These are phyloP conservation scores for Fusarium sp. DNA, from an alignment of 2,329 filamentous ascomycete species.

Conservation along the genomic window DNA sequence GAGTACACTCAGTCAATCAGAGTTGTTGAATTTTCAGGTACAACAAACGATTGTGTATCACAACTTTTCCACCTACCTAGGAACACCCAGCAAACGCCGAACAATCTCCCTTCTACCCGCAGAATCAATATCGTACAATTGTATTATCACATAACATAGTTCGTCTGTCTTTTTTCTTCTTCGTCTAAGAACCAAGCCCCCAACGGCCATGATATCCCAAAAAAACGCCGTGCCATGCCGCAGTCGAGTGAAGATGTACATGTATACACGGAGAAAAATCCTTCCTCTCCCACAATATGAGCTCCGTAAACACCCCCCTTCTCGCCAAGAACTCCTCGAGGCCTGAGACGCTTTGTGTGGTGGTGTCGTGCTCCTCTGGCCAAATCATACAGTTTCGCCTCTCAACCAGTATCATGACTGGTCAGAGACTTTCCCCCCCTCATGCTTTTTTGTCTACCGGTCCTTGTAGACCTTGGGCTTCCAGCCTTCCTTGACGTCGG, in stretches of 20 bases:
- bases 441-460: constrained; percentile 55
- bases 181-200: constrained; percentile 46
- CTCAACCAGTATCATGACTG: neutral
- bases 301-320: constrained; percentile 25
- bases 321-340: constrained; percentile 23
- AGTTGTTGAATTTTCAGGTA: neutral
- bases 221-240: constrained; percentile 62
- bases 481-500: constrained; percentile 84
- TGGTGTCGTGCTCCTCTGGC: neutral
- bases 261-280: constrained; percentile 46
- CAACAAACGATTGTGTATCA: neutral
- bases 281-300: constrained; percentile 16
- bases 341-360: neutral
- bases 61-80: neutral
- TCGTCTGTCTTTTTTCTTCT: constrained; percentile 42
- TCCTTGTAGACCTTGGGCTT: constrained; percentile 96
- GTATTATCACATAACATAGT: constrained; percentile 44
- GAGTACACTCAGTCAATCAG: neutral
- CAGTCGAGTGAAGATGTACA: constrained; percentile 63
- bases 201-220: constrained; percentile 45
- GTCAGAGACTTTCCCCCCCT: neutral
- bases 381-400: constrained; percentile 37
- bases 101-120: neutral
- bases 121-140: constrained; percentile 41
- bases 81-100: neutral